A percentile compares a stretch with the other conserved stretches of the same genome.
phyloP scores from a whole-genome alignment of 1,284 basidiomycete species.

The Ganoderma multipileum region DNA sequence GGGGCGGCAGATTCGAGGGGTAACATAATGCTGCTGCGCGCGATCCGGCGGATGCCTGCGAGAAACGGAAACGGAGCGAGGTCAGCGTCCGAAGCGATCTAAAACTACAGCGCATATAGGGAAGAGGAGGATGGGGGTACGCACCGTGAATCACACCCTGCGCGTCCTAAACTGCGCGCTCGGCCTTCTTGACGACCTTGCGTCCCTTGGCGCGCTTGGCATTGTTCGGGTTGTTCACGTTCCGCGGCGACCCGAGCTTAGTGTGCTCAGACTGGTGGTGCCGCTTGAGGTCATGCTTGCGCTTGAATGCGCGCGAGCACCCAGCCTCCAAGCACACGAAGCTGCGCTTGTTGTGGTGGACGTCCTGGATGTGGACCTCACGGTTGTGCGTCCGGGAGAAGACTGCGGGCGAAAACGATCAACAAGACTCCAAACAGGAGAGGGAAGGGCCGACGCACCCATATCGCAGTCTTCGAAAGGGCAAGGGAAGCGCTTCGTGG shows the following conservation, averaged over 20 bases:
- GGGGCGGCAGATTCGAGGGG: conserved; percentile 16
- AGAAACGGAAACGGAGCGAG: neutral
- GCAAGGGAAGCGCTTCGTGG: conserved; percentile 12
- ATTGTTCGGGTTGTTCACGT: conserved; percentile 4
- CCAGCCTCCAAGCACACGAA: conserved; percentile 7
- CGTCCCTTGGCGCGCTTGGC: neutral
- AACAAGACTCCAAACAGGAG: neutral
- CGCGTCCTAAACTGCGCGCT: neutral
- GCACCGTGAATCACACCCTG: conserved; percentile 18
- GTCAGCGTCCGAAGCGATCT: neutral
- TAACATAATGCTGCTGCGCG: conserved; percentile 10
- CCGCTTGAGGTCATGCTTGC: conserved; percentile 23
- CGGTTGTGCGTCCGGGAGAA: conserved; percentile 25
- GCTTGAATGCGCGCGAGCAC: conserved; percentile 15
- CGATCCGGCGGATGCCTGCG: conserved; percentile 9
- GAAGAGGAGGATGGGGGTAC: neutral
- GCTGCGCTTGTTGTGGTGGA: conserved; percentile 15
- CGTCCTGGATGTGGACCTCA: conserved; percentile 16
- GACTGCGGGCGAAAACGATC: neutral
- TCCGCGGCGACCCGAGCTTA: conserved; percentile 21
- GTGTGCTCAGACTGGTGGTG: conserved; percentile 23
- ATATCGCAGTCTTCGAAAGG: neutral
- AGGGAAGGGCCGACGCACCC: neutral
- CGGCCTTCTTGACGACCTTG: neutral
- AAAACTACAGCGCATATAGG: no score